Evolutionary conservation across 2,329 filamentous ascomycete species (phyloP).

Genomic region (Aspergillus fijiensis): DNA sequence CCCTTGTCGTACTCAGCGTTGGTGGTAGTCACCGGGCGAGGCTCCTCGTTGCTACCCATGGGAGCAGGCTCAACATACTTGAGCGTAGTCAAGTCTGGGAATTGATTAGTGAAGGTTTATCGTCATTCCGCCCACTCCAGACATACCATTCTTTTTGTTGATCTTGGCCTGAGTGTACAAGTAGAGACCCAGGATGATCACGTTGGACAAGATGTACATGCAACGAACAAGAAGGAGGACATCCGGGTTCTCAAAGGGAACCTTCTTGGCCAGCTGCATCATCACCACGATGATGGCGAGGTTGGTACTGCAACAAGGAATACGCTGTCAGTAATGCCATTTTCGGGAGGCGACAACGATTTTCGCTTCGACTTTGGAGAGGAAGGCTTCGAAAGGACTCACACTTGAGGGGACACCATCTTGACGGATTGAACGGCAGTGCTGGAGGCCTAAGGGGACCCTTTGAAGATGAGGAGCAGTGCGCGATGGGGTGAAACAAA

Average conservation of each 20-base stretch:
- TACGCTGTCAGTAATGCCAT: constrained; percentile 13
- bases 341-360: background rate
- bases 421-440: constrained; percentile 36
- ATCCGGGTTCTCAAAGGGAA: constrained; percentile 87
- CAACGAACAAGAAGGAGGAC: constrained; percentile 64
- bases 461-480: constrained; percentile 16
- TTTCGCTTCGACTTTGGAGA: background rate
- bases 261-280: constrained; percentile 97
- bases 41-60: constrained; percentile 90
- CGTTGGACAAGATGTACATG: constrained; percentile 68
- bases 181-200: constrained; percentile 83
- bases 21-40: constrained; percentile 94
- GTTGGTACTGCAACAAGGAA: constrained; percentile 66
- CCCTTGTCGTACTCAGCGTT: constrained; percentile 89
- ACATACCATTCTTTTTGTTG: constrained; percentile 93
- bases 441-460: constrained; percentile 8
- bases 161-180: constrained; percentile 81
- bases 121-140: background rate
- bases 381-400: constrained; percentile 32
- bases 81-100: constrained; percentile 84
- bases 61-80: constrained; percentile 97
- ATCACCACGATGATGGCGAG: constrained; percentile 92
- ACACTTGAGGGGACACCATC: constrained; percentile 70
- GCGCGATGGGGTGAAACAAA: constrained; percentile 11
- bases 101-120: constrained; percentile 2